Percentiles rank a stretch among this genome's conserved stretches.
Evolutionary conservation across 495 filamentous ascomycete genomes (phyloP).

Genomic region (Jackrogersella minutella): DNA sequence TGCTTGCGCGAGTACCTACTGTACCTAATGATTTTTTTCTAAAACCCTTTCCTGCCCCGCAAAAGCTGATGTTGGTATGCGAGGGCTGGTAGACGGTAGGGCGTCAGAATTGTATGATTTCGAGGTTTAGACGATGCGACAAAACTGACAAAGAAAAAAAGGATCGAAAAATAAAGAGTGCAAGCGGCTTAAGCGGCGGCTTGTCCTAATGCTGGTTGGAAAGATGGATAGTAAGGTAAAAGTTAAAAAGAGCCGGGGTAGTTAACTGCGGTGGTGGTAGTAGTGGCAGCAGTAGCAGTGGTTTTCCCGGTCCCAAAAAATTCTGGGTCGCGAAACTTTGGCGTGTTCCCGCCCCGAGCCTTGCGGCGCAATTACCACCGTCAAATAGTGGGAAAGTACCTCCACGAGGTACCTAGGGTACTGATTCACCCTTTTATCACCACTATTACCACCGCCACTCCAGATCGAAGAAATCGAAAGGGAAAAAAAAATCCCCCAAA

Average conservation of each 20-base stretch:
- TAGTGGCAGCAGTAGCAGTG: constrained; percentile 5
- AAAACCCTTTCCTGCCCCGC: constrained; percentile 34
- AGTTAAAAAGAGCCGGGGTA: constrained; percentile 12
- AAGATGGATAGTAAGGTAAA: constrained; percentile 1
- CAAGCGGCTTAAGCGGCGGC: constrained; percentile 1
- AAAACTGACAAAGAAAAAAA: neutral
- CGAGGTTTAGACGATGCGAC: constrained; percentile 8
- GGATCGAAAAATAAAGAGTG: no score
- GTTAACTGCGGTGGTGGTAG: no score
- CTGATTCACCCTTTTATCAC: constrained; percentile 10
- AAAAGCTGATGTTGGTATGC: constrained; percentile 14
- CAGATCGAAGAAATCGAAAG: neutral
- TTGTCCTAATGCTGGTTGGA: constrained; percentile 13
- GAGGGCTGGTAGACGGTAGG: neutral
- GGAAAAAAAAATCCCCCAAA: neutral
- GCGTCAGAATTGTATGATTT: neutral
- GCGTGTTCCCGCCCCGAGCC: constrained; percentile 22
- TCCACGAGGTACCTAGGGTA: constrained; percentile 5
- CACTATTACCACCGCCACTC: constrained; percentile 17
- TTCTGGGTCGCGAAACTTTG: constrained; percentile 40
- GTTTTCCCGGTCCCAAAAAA: constrained; percentile 22
- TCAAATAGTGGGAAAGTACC: neutral
- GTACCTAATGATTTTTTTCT: no score
- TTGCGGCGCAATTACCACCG: constrained; percentile 24
- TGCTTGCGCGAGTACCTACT: constrained; percentile 16